Conservation (phyloP, 495 filamentous ascomycete species). For the Oleoguttula mirabilis region DNA sequence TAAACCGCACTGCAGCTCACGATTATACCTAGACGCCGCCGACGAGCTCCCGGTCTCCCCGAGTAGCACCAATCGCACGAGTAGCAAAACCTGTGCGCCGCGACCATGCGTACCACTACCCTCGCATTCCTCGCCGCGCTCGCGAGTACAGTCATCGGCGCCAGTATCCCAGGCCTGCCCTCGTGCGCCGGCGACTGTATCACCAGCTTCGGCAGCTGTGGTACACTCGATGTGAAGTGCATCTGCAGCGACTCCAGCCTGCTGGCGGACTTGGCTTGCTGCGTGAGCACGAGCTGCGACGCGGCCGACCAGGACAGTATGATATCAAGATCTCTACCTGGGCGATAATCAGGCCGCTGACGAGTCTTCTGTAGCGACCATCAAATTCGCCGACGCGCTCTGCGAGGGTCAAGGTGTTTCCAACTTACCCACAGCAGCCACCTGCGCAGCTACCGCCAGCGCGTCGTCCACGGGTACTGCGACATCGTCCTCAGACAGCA, state of each 20-base stretch:
- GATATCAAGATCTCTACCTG: slow-evolving; percentile 4
- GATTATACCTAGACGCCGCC: too few species aligned
- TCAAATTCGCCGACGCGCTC: slow-evolving; percentile 38
- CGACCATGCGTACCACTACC: slow-evolving; percentile 4
- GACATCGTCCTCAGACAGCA: not conserved
- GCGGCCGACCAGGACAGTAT: slow-evolving; percentile 44
- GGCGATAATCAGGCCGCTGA: not conserved
- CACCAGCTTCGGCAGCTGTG: slow-evolving; percentile 40
- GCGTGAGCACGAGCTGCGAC: slow-evolving; percentile 46
- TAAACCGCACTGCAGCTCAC: too few species aligned
- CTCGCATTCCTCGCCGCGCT: slow-evolving; percentile 1
- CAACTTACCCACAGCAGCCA: slow-evolving; percentile 23
- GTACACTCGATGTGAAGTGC: slow-evolving; percentile 45
- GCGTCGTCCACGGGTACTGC: slow-evolving; percentile 7
- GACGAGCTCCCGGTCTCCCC: too few species aligned
- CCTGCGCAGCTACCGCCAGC: slow-evolving; percentile 20
- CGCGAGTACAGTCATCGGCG: not conserved
- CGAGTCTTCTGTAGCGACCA: slow-evolving; percentile 31
- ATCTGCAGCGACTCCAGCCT: slow-evolving; percentile 53
- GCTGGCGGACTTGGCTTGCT: slow-evolving; percentile 53
- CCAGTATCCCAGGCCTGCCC: slow-evolving; percentile 10
- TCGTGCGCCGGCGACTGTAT: slow-evolving; percentile 25
- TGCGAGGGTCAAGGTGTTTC: slow-evolving; percentile 32
- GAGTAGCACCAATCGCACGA: too few species aligned
- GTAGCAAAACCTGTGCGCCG: too few species aligned